Evolutionary conservation across 768 basidiomycete genomes (phyloP).

Genomic region (Sarcodon sp.): DNA sequence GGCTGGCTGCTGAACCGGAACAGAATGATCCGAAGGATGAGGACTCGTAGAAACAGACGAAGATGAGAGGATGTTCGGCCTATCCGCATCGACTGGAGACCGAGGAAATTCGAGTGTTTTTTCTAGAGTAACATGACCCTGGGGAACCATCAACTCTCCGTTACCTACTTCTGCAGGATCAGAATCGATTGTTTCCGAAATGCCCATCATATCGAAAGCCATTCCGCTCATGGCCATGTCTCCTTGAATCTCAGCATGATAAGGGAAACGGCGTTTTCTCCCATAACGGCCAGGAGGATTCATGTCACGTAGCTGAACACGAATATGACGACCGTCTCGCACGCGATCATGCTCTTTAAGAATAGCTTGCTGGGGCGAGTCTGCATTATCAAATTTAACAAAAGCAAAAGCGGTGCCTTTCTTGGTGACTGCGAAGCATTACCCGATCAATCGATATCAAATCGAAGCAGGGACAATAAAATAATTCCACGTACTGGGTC

Average conservation of each 20-base stretch:
- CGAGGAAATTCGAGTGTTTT: conserved; percentile 15
- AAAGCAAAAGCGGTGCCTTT: conserved; percentile 63
- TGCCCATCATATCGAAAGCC: neutral
- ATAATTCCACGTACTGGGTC: conserved; percentile 35
- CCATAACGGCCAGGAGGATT: conserved; percentile 36
- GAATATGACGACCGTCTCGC: conserved; percentile 57
- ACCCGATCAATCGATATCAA: neutral
- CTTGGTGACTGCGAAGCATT: conserved; percentile 33
- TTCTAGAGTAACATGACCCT: neutral
- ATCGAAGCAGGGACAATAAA: neutral
- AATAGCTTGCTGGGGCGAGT: conserved; percentile 56
- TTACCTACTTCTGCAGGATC: neutral
- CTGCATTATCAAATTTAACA: conserved; percentile 52
- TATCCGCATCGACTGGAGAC: neutral
- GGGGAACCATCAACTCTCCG: neutral
- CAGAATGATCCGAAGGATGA: too few relatives aligned
- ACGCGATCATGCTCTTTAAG: conserved; percentile 59
- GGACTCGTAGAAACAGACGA: too few relatives aligned
- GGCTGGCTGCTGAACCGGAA: too few relatives aligned
- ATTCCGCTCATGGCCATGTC: neutral
- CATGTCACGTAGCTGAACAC: conserved; percentile 64
- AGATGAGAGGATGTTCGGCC: neutral
- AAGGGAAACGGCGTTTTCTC: conserved; percentile 21
- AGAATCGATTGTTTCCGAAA: neutral
- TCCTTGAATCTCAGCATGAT: conserved; percentile 18